Percentiles rank a stretch among this genome's conserved stretches.
Evolutionary conservation across 2,329 filamentous ascomycete genomes (phyloP).

Genomic region (Xylariales sp.): DNA sequence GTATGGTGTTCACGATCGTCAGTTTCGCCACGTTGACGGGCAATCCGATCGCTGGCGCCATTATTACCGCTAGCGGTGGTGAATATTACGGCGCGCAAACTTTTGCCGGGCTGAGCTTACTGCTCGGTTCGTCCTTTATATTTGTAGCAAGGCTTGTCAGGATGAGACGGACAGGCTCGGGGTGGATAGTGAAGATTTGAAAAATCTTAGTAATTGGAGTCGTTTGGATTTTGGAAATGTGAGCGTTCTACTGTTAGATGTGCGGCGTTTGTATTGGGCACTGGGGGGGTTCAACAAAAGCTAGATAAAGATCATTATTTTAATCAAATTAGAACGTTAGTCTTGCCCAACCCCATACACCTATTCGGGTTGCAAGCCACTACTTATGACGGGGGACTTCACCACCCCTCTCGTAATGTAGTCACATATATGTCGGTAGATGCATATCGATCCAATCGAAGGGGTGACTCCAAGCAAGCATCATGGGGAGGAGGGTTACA

Average conservation of each 20-base stretch:
- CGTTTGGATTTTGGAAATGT: not conserved
- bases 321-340: not conserved
- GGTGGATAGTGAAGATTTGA: constrained; percentile 56
- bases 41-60: constrained; percentile 62
- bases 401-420: constrained; percentile 1
- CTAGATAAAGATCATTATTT: not conserved
- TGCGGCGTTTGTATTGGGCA: not conserved
- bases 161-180: constrained; percentile 53
- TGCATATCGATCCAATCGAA: not conserved
- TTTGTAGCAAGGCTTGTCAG: constrained; percentile 53
- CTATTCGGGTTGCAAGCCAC: not conserved
- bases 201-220: not conserved
- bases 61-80: constrained; percentile 57
- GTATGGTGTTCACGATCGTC: constrained; percentile 68
- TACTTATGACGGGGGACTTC: not conserved
- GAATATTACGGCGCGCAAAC: constrained; percentile 61
- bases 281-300: not conserved
- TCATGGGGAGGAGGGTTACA: not conserved
- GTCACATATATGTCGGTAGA: constrained; percentile 8
- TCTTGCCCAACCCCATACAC: not conserved
- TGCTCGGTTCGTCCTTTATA: constrained; percentile 57
- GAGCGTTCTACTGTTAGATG: not conserved
- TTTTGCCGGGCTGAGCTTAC: constrained; percentile 59
- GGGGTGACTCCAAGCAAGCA: constrained; percentile 1
- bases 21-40: constrained; percentile 65